phyloP scores from a whole-genome alignment of 352 stramenopile species.

The Halophytophthora polymorphica region DNA sequence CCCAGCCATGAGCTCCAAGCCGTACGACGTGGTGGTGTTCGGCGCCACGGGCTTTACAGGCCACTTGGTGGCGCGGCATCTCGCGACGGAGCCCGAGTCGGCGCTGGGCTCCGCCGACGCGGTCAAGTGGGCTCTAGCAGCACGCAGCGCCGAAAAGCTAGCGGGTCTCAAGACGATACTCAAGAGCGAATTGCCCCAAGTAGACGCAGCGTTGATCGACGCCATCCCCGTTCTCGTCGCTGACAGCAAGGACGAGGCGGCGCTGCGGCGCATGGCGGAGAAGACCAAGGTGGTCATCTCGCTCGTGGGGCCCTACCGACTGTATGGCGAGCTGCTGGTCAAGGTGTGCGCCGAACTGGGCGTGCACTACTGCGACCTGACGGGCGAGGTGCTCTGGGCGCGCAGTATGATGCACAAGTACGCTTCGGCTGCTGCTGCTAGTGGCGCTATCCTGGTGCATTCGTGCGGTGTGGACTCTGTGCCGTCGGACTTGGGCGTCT shows the following conservation, averaged over 20 bases:
- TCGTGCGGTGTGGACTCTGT: constrained; percentile 85
- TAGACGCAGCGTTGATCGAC: constrained; percentile 11
- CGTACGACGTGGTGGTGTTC: constrained; percentile 64
- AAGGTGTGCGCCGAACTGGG: constrained; percentile 76
- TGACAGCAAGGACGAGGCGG: constrained; percentile 40
- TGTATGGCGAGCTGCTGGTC: constrained; percentile 75
- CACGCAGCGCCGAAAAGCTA: constrained; percentile 62
- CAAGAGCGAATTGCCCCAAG: constrained; percentile 25
- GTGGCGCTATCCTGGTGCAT: constrained; percentile 71
- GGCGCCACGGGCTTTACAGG: constrained; percentile 86
- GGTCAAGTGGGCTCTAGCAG: constrained; percentile 84
- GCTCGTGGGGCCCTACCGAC: constrained; percentile 72
- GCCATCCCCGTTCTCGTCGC: constrained; percentile 42
- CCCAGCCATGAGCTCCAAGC: constrained; percentile 13
- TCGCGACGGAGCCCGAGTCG: constrained; percentile 43
- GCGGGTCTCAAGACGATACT: constrained; percentile 35
- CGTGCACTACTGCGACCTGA: constrained; percentile 89
- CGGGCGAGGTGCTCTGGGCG: constrained; percentile 83
- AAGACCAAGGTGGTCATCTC: constrained; percentile 73
- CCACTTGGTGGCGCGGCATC: constrained; percentile 56
- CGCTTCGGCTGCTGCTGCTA: constrained; percentile 41
- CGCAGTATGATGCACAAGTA: constrained; percentile 63
- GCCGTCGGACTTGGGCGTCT: constrained; percentile 67
- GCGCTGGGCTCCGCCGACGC: constrained; percentile 9
- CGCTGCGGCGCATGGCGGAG: constrained; percentile 50